A percentile compares a stretch with the other conserved stretches of the same genome.
Evolutionary conservation across 306 rosid species (phyloP).

Genomic region (Malus sylvestris): DNA sequence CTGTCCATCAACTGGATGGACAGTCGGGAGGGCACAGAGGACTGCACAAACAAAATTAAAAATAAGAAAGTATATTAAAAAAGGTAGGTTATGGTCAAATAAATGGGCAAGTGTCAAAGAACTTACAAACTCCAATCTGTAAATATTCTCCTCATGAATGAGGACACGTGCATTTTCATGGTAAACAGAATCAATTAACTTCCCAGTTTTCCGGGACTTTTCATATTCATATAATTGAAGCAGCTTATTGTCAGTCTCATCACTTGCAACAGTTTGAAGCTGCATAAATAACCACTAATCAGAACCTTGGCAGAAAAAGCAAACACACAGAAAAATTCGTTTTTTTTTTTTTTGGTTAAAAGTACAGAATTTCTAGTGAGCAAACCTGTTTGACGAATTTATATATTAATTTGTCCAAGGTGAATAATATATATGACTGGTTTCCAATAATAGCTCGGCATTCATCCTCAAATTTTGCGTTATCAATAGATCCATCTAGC

Average conservation of each 20-base stretch:
- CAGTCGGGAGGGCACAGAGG: slow-evolving; percentile 40
- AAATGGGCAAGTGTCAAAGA: background rate
- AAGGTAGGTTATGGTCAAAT: background rate
- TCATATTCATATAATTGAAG: slow-evolving; percentile 86
- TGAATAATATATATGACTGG: slow-evolving; percentile 85
- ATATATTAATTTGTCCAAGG: slow-evolving; percentile 88
- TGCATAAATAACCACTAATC: slow-evolving; percentile 33
- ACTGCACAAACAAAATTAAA: slow-evolving; percentile 38
- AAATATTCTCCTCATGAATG: slow-evolving; percentile 85
- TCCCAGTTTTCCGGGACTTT: slow-evolving; percentile 71
- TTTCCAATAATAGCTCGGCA: slow-evolving; percentile 90
- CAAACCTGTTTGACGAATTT: slow-evolving; percentile 86
- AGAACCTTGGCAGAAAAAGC: slow-evolving; percentile 18
- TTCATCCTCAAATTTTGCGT: slow-evolving; percentile 93
- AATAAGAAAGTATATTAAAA: background rate
- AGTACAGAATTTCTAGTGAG: slow-evolving; percentile 5
- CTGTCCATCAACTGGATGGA: slow-evolving; percentile 92
- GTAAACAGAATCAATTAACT: slow-evolving; percentile 61
- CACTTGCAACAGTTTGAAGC: slow-evolving; percentile 85
- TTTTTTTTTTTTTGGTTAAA: background rate
- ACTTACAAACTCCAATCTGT: slow-evolving; percentile 80
- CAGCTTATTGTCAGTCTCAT: slow-evolving; percentile 77
- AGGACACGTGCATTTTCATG: slow-evolving; percentile 83
- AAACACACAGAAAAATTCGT: background rate
- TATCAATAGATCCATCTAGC: slow-evolving; percentile 88